These are phyloP conservation scores for Colletotrichum sp. DNA, from an alignment of 2,329 filamentous ascomycete genomes.

Conservation along the genomic window DNA sequence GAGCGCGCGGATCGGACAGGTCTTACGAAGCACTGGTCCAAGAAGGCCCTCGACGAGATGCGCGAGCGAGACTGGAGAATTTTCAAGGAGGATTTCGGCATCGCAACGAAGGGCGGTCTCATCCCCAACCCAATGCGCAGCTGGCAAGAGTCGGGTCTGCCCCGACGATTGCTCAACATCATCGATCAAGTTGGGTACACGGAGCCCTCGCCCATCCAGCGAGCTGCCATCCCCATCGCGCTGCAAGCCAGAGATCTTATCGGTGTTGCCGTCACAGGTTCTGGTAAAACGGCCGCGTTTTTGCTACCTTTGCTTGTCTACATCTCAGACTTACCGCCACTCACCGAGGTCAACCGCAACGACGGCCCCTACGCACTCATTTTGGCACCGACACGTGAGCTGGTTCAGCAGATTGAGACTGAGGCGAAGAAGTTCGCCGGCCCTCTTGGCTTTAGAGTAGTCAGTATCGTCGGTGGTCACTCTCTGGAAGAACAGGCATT, in stretches of 20 bases:
- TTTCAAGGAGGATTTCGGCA: slow-evolving; percentile 99
- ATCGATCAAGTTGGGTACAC: slow-evolving; percentile 86
- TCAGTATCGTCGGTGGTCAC: slow-evolving; percentile 98
- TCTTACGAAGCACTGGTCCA: slow-evolving; percentile 92
- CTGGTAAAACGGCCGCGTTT: slow-evolving; percentile 97
- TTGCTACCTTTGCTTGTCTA: slow-evolving; percentile 91
- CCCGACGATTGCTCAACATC: slow-evolving; percentile 78
- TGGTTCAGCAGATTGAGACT: slow-evolving; percentile 95
- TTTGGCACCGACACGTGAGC: slow-evolving; percentile 91
- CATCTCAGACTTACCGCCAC: slow-evolving; percentile 85
- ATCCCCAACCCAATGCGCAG: slow-evolving; percentile 97
- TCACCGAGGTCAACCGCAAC: slow-evolving; percentile 86
- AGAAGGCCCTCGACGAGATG: slow-evolving; percentile 93
- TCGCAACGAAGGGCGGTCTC: slow-evolving; percentile 87
- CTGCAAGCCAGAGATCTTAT: slow-evolving; percentile 94
- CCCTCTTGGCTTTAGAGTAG: slow-evolving; percentile 90
- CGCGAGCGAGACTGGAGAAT: slow-evolving; percentile 98
- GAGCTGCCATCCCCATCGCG: slow-evolving; percentile 94
- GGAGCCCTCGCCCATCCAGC: slow-evolving; percentile 89
- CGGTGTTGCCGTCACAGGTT: slow-evolving; percentile 96
- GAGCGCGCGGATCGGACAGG: slow-evolving; percentile 76
- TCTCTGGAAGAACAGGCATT: slow-evolving; percentile 92
- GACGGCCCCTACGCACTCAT: slow-evolving; percentile 98
- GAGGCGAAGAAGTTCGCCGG: slow-evolving; percentile 92
- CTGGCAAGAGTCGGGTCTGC: slow-evolving; percentile 86